Percentiles rank a stretch among this genome's conserved stretches.
These are phyloP conservation scores for Diddensiella santjacobensis DNA, from an alignment of 805 yeast species.

Conservation along the genomic window DNA sequence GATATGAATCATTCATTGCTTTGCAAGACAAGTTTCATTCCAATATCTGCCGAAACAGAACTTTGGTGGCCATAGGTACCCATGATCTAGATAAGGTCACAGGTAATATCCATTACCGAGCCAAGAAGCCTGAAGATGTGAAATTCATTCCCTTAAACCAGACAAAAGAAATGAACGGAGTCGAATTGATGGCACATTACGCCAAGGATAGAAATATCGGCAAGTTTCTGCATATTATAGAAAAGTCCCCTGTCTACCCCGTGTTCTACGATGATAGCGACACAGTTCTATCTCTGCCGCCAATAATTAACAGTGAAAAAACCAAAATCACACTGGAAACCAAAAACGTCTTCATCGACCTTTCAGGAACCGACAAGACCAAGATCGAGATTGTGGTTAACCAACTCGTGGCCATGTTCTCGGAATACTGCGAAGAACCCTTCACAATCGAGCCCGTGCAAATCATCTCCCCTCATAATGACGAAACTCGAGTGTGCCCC, in stretches of 20 bases:
- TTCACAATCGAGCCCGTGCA: conserved; percentile 89
- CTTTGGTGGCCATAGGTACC: conserved; percentile 97
- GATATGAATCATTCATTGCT: conserved; percentile 91
- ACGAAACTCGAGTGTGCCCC: conserved; percentile 73
- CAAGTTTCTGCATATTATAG: conserved; percentile 81
- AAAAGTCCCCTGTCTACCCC: conserved; percentile 85
- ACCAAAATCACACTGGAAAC: conserved; percentile 85
- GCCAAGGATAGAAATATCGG: conserved; percentile 87
- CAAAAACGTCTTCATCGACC: conserved; percentile 83
- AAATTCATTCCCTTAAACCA: conserved; percentile 47
- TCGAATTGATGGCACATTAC: conserved; percentile 80
- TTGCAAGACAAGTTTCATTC: conserved; percentile 94
- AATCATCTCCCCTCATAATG: conserved; percentile 76
- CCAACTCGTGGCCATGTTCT: conserved; percentile 92
- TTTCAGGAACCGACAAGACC: conserved; percentile 93
- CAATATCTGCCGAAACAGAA: conserved; percentile 94
- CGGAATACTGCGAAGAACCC: conserved; percentile 75
- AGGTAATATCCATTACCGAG: conserved; percentile 76
- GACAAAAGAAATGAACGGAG: conserved; percentile 57
- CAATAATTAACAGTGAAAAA: conserved; percentile 89
- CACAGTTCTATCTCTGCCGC: conserved; percentile 89
- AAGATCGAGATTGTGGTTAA: conserved; percentile 90
- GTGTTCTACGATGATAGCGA: conserved; percentile 75
- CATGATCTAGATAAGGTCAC: conserved; percentile 82
- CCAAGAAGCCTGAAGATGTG: conserved; percentile 72